These are phyloP conservation scores for Cystobasidiaceae sp. DNA, from an alignment of 1,284 basidiomycete genomes.

Conservation along the genomic window DNA sequence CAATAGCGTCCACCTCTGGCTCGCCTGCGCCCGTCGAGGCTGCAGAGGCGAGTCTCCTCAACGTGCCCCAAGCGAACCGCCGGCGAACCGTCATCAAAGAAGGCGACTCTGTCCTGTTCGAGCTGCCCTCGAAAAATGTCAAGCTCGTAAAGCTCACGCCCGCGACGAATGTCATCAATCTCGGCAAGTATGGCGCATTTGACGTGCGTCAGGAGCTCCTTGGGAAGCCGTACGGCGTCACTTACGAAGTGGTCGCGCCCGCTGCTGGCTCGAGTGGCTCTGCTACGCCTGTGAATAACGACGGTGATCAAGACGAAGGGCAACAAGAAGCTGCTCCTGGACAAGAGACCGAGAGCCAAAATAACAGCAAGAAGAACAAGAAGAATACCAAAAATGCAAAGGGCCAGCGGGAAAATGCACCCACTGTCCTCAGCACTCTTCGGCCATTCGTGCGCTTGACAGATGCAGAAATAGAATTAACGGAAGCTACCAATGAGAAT, in stretches of 20 bases:
- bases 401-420: background rate
- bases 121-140: slow-evolving; percentile 63
- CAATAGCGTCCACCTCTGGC: slow-evolving; percentile 6
- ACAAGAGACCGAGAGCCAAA: background rate
- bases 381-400: background rate
- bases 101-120: slow-evolving; percentile 62
- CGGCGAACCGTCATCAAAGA: slow-evolving; percentile 50
- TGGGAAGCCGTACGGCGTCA: slow-evolving; percentile 66
- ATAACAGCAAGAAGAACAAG: slow-evolving; percentile 1
- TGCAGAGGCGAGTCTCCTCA: background rate
- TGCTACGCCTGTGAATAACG: background rate
- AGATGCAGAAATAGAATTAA: slow-evolving; percentile 54
- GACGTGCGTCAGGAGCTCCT: slow-evolving; percentile 59
- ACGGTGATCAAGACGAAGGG: background rate
- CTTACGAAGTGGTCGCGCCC: slow-evolving; percentile 60
- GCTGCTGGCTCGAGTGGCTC: slow-evolving; percentile 5
- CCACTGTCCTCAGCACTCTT: slow-evolving; percentile 1
- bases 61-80: background rate
- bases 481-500: slow-evolving; percentile 77
- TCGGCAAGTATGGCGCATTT: slow-evolving; percentile 72
- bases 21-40: background rate
- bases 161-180: slow-evolving; percentile 61
- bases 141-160: slow-evolving; percentile 56
- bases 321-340: background rate
- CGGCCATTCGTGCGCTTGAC: slow-evolving; percentile 8